These are phyloP conservation scores for Carex kokanica DNA, from an alignment of 176 grass and related monocot species.

Conservation along the genomic window DNA sequence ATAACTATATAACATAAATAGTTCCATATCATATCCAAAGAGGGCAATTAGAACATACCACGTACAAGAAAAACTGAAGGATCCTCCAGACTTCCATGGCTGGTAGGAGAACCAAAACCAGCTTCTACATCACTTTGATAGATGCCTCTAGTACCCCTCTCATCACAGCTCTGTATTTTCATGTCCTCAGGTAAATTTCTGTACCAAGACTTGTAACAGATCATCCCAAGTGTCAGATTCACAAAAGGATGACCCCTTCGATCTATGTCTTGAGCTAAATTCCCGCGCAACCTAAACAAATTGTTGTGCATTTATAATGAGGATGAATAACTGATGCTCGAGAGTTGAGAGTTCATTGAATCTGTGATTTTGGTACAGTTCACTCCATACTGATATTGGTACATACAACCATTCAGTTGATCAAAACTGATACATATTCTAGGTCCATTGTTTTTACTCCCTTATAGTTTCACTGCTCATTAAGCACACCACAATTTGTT, in stretches of 20 bases:
- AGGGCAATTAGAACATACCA: slow-evolving; percentile 10
- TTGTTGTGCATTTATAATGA: not conserved
- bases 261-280: slow-evolving; percentile 6
- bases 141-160: not conserved
- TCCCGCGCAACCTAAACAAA: not conserved
- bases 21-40: not conserved
- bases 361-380: not conserved
- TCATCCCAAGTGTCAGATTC: slow-evolving; percentile 7
- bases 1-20: slow-evolving; percentile 6
- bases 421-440: not conserved
- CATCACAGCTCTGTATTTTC: slow-evolving; percentile 9
- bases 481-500: not conserved
- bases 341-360: no score
- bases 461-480: not conserved
- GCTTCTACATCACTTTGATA: not conserved
- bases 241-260: not conserved
- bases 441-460: not conserved
- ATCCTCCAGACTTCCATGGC: not conserved
- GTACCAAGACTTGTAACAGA: slow-evolving; percentile 18
- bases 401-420: not conserved
- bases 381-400: not conserved
- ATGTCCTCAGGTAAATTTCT: slow-evolving; percentile 8
- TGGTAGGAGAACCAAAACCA: not conserved
- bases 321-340: not conserved
- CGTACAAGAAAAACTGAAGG: slow-evolving; percentile 25